A percentile compares a stretch with the other conserved stretches of the same genome.
phyloP scores from a whole-genome alignment of 2,329 filamentous ascomycete species.

The Thielaviopsis euricoi region DNA sequence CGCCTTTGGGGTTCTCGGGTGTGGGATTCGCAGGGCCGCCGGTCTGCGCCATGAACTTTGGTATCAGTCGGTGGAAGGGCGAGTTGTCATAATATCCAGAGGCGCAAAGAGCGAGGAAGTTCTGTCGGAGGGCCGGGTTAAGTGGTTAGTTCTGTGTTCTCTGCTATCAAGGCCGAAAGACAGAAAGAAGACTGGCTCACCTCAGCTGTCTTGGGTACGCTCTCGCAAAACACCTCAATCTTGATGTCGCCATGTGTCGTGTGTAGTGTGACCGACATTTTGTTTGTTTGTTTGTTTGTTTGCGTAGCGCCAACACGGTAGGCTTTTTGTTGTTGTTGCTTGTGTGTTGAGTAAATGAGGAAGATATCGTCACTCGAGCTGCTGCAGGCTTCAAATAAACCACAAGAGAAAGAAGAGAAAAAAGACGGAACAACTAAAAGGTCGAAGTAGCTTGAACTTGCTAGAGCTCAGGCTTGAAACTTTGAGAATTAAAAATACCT shows the following conservation, averaged over 20 bases:
- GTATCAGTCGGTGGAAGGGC: conserved; percentile 66
- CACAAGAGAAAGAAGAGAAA: background rate
- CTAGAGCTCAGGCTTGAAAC: no score
- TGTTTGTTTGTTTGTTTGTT: background rate
- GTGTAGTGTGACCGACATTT: conserved; percentile 59
- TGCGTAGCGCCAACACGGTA: background rate
- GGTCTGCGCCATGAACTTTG: conserved; percentile 66
- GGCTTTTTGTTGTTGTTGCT: no score
- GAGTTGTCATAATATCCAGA: conserved; percentile 60
- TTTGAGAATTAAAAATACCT: background rate
- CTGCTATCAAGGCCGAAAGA: background rate
- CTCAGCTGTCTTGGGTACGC: conserved; percentile 82
- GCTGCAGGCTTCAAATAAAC: background rate
- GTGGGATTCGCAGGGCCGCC: conserved; percentile 43
- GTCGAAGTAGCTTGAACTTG: background rate
- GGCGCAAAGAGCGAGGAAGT: conserved; percentile 76
- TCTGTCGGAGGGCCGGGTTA: conserved; percentile 29
- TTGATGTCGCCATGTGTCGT: conserved; percentile 84
- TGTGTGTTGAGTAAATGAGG: no score
- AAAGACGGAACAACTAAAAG: background rate
- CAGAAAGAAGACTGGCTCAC: conserved; percentile 24
- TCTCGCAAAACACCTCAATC: conserved; percentile 90
- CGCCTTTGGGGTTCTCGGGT: conserved; percentile 47
- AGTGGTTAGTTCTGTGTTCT: background rate
- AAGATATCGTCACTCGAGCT: background rate